phyloP scores from a whole-genome alignment of 768 basidiomycete species.

The Mrakia frigida region DNA sequence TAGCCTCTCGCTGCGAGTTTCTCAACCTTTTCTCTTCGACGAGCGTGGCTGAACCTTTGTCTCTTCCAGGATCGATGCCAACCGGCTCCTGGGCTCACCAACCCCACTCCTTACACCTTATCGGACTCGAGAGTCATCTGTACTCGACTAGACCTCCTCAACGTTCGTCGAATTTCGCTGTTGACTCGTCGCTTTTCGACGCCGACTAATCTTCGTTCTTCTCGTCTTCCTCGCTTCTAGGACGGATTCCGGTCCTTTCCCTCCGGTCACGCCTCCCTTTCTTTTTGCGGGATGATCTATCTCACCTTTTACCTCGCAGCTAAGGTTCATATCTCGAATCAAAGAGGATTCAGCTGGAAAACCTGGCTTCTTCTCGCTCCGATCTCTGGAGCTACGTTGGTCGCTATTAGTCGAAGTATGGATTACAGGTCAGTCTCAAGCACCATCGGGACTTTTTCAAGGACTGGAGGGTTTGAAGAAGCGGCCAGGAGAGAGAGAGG shows the following conservation, averaged over 20 bases:
- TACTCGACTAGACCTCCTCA: conserved; percentile 56
- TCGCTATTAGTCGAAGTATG: conserved; percentile 46
- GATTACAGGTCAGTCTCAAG: neutral
- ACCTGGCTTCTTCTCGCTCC: conserved; percentile 79
- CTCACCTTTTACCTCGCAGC: conserved; percentile 82
- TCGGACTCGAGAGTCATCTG: conserved; percentile 70
- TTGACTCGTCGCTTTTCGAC: no score
- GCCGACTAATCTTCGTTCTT: no score
- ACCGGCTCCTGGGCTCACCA: neutral
- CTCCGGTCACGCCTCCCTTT: conserved; percentile 52
- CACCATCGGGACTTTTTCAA: no score
- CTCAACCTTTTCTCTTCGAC: conserved; percentile 34
- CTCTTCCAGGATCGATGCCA: conserved; percentile 52
- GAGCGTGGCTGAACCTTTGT: no score
- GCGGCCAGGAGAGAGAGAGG: no score
- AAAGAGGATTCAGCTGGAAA: conserved; percentile 57
- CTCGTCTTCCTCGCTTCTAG: no score
- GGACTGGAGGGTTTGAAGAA: no score
- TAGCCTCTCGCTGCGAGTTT: conserved; percentile 55
- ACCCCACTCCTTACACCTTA: conserved; percentile 59
- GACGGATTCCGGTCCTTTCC: conserved; percentile 62
- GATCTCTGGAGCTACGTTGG: conserved; percentile 55
- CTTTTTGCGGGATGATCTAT: conserved; percentile 88
- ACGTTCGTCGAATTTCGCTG: conserved; percentile 37
- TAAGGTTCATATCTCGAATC: conserved; percentile 85